Percentiles rank a stretch among this genome's conserved stretches.
phyloP scores from a whole-genome alignment of 225 moss, liverwort and hornwort genomes.

The Takakia lepidozioides region DNA sequence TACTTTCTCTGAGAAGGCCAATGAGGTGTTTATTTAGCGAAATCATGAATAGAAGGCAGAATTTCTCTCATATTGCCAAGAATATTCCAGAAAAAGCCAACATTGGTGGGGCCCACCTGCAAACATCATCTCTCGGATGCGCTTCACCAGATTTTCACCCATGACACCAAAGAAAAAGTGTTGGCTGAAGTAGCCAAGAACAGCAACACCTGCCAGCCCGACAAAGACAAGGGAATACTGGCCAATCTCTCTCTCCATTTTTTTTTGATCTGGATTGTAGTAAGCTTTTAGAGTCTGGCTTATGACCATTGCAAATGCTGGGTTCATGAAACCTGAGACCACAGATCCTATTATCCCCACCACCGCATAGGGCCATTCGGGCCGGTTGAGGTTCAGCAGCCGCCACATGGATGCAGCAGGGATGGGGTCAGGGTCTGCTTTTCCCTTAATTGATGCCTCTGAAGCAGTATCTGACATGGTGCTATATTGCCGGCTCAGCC shows the following conservation, averaged over 20 bases:
- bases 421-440: neutral
- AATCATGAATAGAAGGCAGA: too few relatives aligned
- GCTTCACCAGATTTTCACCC: slow-evolving; percentile 22
- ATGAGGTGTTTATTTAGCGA: too few relatives aligned
- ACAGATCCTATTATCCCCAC: slow-evolving; percentile 17
- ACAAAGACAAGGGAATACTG: slow-evolving; percentile 15
- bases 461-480: too few relatives aligned
- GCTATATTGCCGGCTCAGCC: too few relatives aligned
- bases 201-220: slow-evolving; percentile 10
- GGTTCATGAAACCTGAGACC: slow-evolving; percentile 15
- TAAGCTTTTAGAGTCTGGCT: slow-evolving; percentile 18
- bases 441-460: too few relatives aligned
- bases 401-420: slow-evolving; percentile 11
- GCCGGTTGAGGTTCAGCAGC: slow-evolving; percentile 12
- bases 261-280: slow-evolving; percentile 13
- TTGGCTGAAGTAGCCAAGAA: slow-evolving; percentile 18
- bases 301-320: slow-evolving; percentile 20
- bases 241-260: slow-evolving; percentile 14
- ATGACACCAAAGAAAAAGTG: slow-evolving; percentile 22
- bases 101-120: slow-evolving; percentile 11
- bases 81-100: too few relatives aligned
- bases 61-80: too few relatives aligned
- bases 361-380: slow-evolving; percentile 19
- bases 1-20: too few relatives aligned
- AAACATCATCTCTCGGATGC: slow-evolving; percentile 28